Conservation (phyloP, 1,284 basidiomycete genomes). For the Grifola frondosa region DNA sequence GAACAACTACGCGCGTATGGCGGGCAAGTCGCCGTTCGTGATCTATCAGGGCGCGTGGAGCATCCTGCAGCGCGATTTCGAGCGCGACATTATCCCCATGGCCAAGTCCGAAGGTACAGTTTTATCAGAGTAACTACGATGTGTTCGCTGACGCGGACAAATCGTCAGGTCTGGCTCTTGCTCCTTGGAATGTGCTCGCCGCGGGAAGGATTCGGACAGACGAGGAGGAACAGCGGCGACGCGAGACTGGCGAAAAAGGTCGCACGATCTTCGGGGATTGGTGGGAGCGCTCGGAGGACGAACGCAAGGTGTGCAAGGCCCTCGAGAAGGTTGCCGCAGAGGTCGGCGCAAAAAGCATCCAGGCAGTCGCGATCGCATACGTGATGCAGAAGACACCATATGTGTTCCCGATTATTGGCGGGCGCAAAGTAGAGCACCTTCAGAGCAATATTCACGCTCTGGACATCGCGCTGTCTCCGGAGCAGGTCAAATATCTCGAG, state of each 20-base stretch:
- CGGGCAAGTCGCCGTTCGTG: slow-evolving; percentile 48
- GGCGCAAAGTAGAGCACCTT: slow-evolving; percentile 51
- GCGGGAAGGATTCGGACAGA: slow-evolving; percentile 48
- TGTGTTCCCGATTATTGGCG: slow-evolving; percentile 46
- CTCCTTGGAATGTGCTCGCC: slow-evolving; percentile 52
- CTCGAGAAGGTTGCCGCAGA: slow-evolving; percentile 48
- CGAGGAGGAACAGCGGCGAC: slow-evolving; percentile 43
- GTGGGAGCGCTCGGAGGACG: slow-evolving; percentile 44
- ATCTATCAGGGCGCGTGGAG: slow-evolving; percentile 59
- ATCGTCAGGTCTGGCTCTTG: slow-evolving; percentile 42
- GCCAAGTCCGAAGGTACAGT: slow-evolving; percentile 37
- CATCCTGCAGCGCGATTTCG: slow-evolving; percentile 34
- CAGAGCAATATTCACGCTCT: slow-evolving; percentile 48
- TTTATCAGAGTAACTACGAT: too few species aligned
- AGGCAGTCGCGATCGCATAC: slow-evolving; percentile 47
- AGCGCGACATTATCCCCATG: slow-evolving; percentile 54
- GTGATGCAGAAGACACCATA: slow-evolving; percentile 47
- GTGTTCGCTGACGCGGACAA: too few species aligned
- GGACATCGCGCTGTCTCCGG: slow-evolving; percentile 38
- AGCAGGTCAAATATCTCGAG: slow-evolving; percentile 47
- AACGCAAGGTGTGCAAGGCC: slow-evolving; percentile 41
- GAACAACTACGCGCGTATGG: slow-evolving; percentile 32
- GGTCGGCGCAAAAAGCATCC: slow-evolving; percentile 34
- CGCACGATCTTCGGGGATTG: slow-evolving; percentile 27
- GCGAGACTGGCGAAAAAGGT: slow-evolving; percentile 41